Evolutionary conservation across 2,329 filamentous ascomycete species (phyloP).

Genomic region (Colletotrichum viniferum): DNA sequence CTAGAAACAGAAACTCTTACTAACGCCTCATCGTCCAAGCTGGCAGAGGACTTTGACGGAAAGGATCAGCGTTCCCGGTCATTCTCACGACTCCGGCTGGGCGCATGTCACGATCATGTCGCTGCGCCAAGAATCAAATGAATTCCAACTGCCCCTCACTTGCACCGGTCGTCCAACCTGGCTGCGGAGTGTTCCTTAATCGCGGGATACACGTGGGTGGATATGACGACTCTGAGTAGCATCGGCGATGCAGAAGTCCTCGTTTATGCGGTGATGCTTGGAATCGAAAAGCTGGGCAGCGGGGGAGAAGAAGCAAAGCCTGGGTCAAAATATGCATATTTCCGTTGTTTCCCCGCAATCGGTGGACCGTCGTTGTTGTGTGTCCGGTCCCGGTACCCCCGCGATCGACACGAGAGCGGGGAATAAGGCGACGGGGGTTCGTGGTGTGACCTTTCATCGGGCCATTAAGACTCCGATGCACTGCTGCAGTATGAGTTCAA

Average conservation of each 20-base stretch:
- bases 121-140: neutral
- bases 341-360: neutral
- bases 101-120: conserved; percentile 1
- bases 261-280: neutral
- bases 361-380: neutral
- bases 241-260: neutral
- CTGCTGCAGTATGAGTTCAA: fast-evolving
- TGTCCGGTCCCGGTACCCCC: conserved; percentile 3
- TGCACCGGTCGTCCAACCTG: neutral
- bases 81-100: neutral
- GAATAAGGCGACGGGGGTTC: neutral
- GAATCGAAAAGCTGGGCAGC: conserved; percentile 3
- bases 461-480: neutral
- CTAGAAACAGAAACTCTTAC: neutral
- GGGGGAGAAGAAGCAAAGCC: neutral
- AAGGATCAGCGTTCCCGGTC: neutral
- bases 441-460: neutral
- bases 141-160: neutral
- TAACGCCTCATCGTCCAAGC: no score
- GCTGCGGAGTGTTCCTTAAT: neutral
- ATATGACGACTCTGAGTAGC: neutral
- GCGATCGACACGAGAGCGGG: conserved; percentile 2
- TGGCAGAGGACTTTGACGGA: neutral
- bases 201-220: neutral
- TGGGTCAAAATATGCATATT: neutral